Evolutionary conservation across 257 asterid genomes (phyloP).

Genomic region (Solanum etuberosum): DNA sequence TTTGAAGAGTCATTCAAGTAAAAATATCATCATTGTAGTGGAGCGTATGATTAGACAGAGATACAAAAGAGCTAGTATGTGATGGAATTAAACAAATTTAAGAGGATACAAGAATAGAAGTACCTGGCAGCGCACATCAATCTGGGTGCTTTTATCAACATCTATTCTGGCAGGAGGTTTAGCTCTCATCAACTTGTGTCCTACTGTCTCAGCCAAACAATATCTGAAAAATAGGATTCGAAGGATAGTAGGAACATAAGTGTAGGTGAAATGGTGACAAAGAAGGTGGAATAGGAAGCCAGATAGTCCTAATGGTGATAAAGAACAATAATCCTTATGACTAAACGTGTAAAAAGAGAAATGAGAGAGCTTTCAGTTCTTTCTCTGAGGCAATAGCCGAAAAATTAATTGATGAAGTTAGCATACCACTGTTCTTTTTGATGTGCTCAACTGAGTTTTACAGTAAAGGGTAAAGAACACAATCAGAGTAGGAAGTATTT

Average conservation of each 20-base stretch:
- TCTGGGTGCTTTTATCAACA: slow-evolving; percentile 45
- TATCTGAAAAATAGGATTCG: slow-evolving; percentile 28
- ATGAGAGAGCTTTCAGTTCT: not conserved
- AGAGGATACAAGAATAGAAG: not conserved
- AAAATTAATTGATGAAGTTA: not conserved
- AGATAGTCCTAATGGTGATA: not conserved
- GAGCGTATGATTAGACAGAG: not conserved
- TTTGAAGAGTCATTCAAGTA: not conserved
- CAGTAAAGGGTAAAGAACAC: not conserved
- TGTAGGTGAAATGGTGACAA: not conserved
- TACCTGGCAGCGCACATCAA: slow-evolving; percentile 94
- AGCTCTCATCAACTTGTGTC: slow-evolving; percentile 66
- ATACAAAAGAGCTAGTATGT: not conserved
- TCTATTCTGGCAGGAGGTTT: slow-evolving; percentile 51
- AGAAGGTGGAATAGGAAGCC: not conserved
- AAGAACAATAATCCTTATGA: not conserved
- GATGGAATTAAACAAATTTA: not conserved
- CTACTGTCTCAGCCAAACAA: slow-evolving; percentile 80
- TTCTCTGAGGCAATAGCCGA: not conserved
- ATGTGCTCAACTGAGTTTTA: not conserved
- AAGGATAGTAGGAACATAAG: not conserved
- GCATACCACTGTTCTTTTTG: not conserved
- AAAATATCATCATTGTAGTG: not conserved
- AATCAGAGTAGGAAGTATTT: not conserved
- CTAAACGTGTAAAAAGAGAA: not conserved